A percentile compares a stretch with the other conserved stretches of the same genome.
Evolutionary conservation across 192 early-diverging fungal genomes (phyloP).

Genomic region (Martensiomyces pterosporus): DNA sequence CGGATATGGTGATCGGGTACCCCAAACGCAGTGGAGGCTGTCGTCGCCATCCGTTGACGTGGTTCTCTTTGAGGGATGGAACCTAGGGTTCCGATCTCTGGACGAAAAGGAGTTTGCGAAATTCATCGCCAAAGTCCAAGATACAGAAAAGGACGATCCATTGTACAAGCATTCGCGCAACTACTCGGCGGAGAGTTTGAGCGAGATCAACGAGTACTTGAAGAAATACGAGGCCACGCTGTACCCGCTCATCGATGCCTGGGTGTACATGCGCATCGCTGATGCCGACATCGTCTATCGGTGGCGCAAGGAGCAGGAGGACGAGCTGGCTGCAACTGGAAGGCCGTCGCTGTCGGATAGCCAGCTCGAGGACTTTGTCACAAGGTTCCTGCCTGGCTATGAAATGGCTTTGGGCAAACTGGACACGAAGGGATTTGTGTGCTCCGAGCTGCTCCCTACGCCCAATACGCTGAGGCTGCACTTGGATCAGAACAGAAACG

Average conservation of each 20-base stretch:
- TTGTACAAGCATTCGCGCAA: conserved; percentile 39
- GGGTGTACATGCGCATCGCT: conserved; percentile 64
- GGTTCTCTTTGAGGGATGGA: conserved; percentile 93
- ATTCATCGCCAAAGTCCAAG: conserved; percentile 16
- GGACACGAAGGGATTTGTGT: conserved; percentile 29
- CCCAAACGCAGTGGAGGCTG: conserved; percentile 55
- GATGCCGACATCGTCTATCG: conserved; percentile 66
- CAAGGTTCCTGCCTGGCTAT: conserved; percentile 86
- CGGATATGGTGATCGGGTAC: conserved; percentile 77
- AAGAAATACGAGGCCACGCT: conserved; percentile 53
- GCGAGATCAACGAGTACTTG: conserved; percentile 29
- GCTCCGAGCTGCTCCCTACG: conserved; percentile 20
- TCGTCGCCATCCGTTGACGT: conserved; percentile 62
- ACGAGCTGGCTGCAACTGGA: conserved; percentile 40
- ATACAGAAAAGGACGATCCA: neutral
- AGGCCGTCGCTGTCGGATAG: conserved; percentile 59
- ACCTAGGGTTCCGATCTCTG: conserved; percentile 75
- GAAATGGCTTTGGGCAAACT: conserved; percentile 41
- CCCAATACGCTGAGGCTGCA: conserved; percentile 37
- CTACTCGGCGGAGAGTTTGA: conserved; percentile 26
- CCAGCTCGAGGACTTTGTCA: conserved; percentile 80
- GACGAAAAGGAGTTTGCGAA: conserved; percentile 22
- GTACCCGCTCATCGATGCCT: conserved; percentile 70
- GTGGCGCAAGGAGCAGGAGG: conserved; percentile 90
- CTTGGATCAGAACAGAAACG: conserved; percentile 39